phyloP scores from a whole-genome alignment of 164 flowering plant species.

The Magnolia changhungtana region DNA sequence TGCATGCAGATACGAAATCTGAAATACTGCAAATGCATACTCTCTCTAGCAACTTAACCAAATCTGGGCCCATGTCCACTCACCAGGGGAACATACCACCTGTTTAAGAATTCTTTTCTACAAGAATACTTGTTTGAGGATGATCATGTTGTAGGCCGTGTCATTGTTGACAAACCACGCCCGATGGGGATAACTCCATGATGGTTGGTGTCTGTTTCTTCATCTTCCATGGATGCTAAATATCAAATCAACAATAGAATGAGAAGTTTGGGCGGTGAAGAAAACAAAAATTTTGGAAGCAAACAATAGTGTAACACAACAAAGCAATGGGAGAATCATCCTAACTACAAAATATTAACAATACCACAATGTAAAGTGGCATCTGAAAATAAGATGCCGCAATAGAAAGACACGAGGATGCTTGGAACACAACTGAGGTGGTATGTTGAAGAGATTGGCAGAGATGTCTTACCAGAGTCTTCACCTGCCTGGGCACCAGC shows the following conservation, averaged over 20 bases:
- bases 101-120: not conserved
- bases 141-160: constrained; percentile 83
- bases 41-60: too few species aligned
- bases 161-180: constrained; percentile 90
- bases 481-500: constrained; percentile 87
- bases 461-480: constrained; percentile 48
- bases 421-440: not conserved
- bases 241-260: not conserved
- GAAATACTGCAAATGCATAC: not conserved
- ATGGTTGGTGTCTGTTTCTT: constrained; percentile 36
- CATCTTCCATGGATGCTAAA: constrained; percentile 51
- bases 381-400: not conserved
- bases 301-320: not conserved
- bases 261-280: not conserved
- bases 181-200: constrained; percentile 64
- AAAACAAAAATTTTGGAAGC: not conserved
- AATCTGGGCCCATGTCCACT: not conserved
- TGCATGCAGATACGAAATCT: not conserved
- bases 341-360: not conserved
- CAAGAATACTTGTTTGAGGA: not conserved
- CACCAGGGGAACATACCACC: constrained; percentile 2
- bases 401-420: not conserved
- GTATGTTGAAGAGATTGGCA: not conserved
- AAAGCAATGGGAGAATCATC: not conserved
- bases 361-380: not conserved